These are phyloP conservation scores for Metschnikowia reukaufii DNA, from an alignment of 805 yeast genomes.

Conservation along the genomic window DNA sequence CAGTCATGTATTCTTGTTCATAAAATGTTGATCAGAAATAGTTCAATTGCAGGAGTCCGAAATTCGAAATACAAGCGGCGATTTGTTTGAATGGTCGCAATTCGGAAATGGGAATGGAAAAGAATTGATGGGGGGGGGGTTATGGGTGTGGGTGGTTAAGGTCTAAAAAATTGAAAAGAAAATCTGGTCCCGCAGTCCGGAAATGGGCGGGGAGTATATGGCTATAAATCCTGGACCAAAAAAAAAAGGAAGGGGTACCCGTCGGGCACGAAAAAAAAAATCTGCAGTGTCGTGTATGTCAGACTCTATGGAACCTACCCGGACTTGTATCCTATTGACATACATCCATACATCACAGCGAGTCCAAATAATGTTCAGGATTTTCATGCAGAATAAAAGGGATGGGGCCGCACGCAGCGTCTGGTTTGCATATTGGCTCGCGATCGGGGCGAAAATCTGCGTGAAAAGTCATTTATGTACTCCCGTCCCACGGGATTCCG, in stretches of 20 bases:
- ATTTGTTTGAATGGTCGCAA: too few relatives aligned
- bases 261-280: not conserved
- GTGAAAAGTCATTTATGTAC: not conserved
- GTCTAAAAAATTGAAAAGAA: not conserved
- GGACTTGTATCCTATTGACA: constrained; percentile 3
- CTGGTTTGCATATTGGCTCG: not conserved
- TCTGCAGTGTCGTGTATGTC: constrained; percentile 10
- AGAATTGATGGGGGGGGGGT: not conserved
- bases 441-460: not conserved
- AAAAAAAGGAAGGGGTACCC: constrained; percentile 5
- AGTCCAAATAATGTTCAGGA: constrained; percentile 10
- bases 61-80: constrained; percentile 5
- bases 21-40: too few relatives aligned
- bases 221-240: constrained; percentile 7
- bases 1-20: constrained; percentile 4
- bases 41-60: constrained; percentile 1
- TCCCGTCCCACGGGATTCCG: not conserved
- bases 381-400: not conserved
- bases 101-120: too few relatives aligned
- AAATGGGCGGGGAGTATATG: too few relatives aligned
- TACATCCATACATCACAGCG: not conserved
- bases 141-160: not conserved
- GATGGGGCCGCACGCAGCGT: not conserved
- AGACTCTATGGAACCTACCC: constrained; percentile 2
- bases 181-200: too few relatives aligned